Conservation (phyloP, 139 green algal genomes). For the Zygnema cylindricum region DNA sequence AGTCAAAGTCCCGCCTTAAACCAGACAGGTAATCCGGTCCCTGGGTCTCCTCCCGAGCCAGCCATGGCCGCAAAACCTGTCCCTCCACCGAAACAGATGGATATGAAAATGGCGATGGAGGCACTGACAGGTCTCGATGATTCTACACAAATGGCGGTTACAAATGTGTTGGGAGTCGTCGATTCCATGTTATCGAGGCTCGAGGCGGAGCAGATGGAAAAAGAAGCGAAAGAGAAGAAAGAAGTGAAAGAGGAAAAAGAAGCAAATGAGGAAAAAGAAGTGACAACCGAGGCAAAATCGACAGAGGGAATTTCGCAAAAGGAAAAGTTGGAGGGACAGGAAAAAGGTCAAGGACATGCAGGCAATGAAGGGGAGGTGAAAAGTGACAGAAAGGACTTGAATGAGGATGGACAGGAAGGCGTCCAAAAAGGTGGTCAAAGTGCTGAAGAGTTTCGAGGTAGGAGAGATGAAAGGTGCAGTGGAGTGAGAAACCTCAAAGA, state of each 20-base stretch:
- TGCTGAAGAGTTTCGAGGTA: background rate
- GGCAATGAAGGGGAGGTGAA: background rate
- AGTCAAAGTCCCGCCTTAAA: too few relatives aligned
- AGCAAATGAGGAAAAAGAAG: constrained; percentile 1
- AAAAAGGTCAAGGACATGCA: background rate
- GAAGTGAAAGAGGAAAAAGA: constrained; percentile 20
- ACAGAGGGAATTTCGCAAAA: background rate
- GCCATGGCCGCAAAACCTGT: background rate
- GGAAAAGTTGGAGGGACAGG: background rate
- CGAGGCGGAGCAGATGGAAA: constrained; percentile 8
- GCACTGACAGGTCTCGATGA: constrained; percentile 26
- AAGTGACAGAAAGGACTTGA: background rate
- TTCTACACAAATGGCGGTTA: constrained; percentile 33
- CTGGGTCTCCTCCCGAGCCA: background rate
- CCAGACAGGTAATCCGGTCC: too few relatives aligned
- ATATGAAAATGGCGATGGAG: constrained; percentile 11
- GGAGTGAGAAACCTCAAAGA: background rate
- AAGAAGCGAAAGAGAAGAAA: background rate
- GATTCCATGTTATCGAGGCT: constrained; percentile 29
- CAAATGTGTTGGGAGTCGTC: constrained; percentile 31
- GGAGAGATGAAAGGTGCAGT: constrained; percentile 17
- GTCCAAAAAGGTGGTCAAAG: background rate
- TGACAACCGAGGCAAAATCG: background rate
- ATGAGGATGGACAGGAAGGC: background rate
- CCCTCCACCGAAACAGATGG: constrained; percentile 1